Evolutionary conservation across 768 basidiomycete species (phyloP).

Genomic region (Hebeloma cylindrosporum): DNA sequence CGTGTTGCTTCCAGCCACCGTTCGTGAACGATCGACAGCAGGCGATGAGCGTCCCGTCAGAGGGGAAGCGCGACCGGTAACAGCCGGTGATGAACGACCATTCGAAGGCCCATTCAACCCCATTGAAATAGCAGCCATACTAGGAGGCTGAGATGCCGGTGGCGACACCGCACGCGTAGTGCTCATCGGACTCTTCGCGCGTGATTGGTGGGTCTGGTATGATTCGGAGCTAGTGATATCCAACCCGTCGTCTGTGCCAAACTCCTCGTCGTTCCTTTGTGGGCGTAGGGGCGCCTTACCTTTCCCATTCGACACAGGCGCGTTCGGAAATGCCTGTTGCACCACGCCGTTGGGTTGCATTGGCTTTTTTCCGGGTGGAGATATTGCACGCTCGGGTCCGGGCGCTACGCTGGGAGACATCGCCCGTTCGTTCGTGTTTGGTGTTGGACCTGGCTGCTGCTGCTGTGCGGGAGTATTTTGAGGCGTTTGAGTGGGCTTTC

Average conservation of each 20-base stretch:
- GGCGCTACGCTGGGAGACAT: constrained; percentile 67
- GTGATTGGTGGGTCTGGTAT: constrained; percentile 30
- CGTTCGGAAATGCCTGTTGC: constrained; percentile 26
- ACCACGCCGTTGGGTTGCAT: constrained; percentile 45
- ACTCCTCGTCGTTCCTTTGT: constrained; percentile 44
- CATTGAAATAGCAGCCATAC: constrained; percentile 57
- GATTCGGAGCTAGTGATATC: constrained; percentile 53
- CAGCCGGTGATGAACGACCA: constrained; percentile 35
- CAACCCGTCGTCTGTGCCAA: constrained; percentile 39
- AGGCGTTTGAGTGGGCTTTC: constrained; percentile 49
- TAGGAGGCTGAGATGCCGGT: constrained; percentile 42
- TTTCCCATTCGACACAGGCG: constrained; percentile 42
- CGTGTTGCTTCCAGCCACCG: constrained; percentile 53
- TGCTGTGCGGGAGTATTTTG: constrained; percentile 28
- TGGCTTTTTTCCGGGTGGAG: constrained; percentile 54
- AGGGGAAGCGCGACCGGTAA: constrained; percentile 36
- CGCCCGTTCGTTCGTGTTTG: constrained; percentile 46
- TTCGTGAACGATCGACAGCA: constrained; percentile 47
- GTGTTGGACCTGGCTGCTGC: constrained; percentile 21
- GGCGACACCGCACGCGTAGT: constrained; percentile 65
- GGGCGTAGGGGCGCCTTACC: constrained; percentile 55
- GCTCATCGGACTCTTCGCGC: constrained; percentile 60
- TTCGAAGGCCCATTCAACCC: constrained; percentile 45
- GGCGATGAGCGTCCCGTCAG: constrained; percentile 38
- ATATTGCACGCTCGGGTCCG: constrained; percentile 67